Conservation (phyloP, 2,329 filamentous ascomycete species). For the Cordyceps tenuipes region DNA sequence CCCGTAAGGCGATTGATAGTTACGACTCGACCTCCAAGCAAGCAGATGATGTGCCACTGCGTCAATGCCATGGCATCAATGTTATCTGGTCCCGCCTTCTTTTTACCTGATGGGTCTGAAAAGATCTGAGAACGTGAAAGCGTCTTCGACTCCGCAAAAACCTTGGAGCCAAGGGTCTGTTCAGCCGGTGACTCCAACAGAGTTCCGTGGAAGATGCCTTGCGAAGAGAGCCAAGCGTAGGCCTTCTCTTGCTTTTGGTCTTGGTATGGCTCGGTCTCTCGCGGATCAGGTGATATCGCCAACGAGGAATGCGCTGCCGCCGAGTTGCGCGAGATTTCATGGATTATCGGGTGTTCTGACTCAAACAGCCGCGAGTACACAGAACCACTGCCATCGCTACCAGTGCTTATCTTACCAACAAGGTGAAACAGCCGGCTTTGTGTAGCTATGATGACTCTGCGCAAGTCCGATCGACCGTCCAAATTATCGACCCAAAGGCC, state of each 20-base stretch:
- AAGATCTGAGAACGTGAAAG: slow-evolving; percentile 67
- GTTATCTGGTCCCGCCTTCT: slow-evolving; percentile 58
- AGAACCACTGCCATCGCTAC: slow-evolving; percentile 71
- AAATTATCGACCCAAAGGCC: slow-evolving; percentile 79
- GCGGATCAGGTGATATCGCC: slow-evolving; percentile 66
- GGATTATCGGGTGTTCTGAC: slow-evolving; percentile 66
- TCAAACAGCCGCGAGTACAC: slow-evolving; percentile 88
- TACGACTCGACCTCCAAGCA: slow-evolving; percentile 76
- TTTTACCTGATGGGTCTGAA: slow-evolving; percentile 56
- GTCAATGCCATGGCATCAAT: slow-evolving; percentile 78
- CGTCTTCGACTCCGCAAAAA: slow-evolving; percentile 74
- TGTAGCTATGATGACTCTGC: slow-evolving; percentile 74
- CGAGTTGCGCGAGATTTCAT: slow-evolving; percentile 57
- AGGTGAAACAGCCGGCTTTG: slow-evolving; percentile 73
- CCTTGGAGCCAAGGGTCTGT: slow-evolving; percentile 57
- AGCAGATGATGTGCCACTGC: slow-evolving; percentile 83
- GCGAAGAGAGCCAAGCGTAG: slow-evolving; percentile 84
- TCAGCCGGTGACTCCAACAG: slow-evolving; percentile 55
- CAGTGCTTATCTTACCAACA: slow-evolving; percentile 64
- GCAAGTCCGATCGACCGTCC: slow-evolving; percentile 57
- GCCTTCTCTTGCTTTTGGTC: slow-evolving; percentile 59
- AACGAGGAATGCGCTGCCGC: slow-evolving; percentile 55
- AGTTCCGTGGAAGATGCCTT: slow-evolving; percentile 82
- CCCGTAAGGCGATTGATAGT: slow-evolving; percentile 84
- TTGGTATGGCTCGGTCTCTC: slow-evolving; percentile 47